Percentiles rank a stretch among this genome's conserved stretches.
These are phyloP conservation scores for Cinnamomum micranthum DNA, from an alignment of 164 flowering plant genomes.

Conservation along the genomic window DNA sequence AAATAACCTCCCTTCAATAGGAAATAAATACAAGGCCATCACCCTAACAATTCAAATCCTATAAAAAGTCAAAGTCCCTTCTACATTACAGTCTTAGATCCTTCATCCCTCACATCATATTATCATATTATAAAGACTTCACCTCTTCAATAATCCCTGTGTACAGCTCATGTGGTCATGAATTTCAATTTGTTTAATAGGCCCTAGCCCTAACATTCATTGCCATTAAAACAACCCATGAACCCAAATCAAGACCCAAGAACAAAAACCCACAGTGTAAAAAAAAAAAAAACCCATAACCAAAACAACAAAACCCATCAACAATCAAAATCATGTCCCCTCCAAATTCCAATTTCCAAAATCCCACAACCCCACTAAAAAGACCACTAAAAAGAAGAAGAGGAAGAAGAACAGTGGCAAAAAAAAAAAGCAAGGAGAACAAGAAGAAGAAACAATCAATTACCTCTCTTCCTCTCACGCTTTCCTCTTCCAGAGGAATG, in stretches of 20 bases:
- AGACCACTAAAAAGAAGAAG: not conserved
- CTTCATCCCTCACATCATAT: no score
- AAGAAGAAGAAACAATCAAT: not conserved
- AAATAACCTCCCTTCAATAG: no score
- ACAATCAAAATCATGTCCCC: not conserved
- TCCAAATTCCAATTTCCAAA: not conserved
- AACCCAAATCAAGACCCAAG: not conserved
- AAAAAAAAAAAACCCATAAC: not conserved
- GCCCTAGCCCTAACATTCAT: not conserved
- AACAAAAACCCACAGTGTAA: not conserved
- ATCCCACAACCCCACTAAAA: not conserved
- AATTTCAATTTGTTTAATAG: no score
- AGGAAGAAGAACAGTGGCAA: not conserved
- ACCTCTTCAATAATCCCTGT: no score
- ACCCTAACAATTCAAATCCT: no score
- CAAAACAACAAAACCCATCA: not conserved
- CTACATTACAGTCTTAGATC: no score
- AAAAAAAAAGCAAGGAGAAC: not conserved
- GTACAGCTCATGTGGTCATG: not conserved
- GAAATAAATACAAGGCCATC: no score
- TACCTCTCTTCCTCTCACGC: constrained; percentile 28
- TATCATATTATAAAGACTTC: no score
- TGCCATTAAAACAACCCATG: not conserved
- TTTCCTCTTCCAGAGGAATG: constrained; percentile 5
- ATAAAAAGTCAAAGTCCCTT: no score